These are phyloP conservation scores for Colletotrichum euphorbiae DNA, from an alignment of 2,329 filamentous ascomycete species.

Conservation along the genomic window DNA sequence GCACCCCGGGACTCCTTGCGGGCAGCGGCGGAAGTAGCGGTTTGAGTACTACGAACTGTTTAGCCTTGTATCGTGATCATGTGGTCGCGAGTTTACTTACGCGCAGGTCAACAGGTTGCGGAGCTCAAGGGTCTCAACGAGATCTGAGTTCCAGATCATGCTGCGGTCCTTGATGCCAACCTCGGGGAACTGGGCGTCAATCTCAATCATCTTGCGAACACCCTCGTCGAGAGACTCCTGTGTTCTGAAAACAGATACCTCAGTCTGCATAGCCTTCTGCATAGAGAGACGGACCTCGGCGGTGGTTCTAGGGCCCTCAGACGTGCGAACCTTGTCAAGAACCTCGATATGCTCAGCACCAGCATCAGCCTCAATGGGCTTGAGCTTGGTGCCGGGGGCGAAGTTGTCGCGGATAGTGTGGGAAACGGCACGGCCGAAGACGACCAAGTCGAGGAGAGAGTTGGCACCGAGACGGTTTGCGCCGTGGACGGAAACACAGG, in stretches of 20 bases:
- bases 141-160: constrained; percentile 99
- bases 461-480: constrained; percentile 98
- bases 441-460: constrained; percentile 96
- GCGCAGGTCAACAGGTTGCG: constrained; percentile 97
- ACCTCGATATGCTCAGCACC: constrained; percentile 88
- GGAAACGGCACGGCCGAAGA: constrained; percentile 96
- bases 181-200: constrained; percentile 83
- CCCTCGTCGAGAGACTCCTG: constrained; percentile 94
- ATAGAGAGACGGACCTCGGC: constrained; percentile 89
- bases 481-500: constrained; percentile 97
- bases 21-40: constrained; percentile 88
- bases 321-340: constrained; percentile 86
- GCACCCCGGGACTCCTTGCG: constrained; percentile 98
- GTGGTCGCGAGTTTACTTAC: constrained; percentile 63
- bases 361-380: constrained; percentile 84
- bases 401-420: constrained; percentile 98
- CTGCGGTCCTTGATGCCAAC: constrained; percentile 97
- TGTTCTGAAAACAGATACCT: constrained; percentile 96
- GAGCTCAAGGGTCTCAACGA: constrained; percentile 95
- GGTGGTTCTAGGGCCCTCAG: constrained; percentile 87
- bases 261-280: constrained; percentile 99
- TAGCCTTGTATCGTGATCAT: constrained; percentile 30
- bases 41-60: constrained; percentile 75
- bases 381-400: constrained; percentile 82
- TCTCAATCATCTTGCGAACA: constrained; percentile 86